phyloP scores from a whole-genome alignment of 2,329 filamentous ascomycete species.

The Penicillium griseofulvum region DNA sequence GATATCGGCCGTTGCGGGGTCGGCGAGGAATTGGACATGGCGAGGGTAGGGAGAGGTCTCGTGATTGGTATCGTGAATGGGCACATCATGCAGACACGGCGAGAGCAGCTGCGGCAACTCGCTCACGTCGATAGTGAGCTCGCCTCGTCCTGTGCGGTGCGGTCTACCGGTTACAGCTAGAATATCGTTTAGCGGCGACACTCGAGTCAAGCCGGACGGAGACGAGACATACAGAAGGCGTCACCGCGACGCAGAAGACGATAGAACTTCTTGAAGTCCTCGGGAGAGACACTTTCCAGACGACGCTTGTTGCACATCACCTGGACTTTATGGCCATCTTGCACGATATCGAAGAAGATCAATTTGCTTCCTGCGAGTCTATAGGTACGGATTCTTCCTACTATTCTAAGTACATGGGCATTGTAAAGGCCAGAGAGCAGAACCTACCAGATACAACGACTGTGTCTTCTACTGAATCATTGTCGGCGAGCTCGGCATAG shows the following conservation, averaged over 20 bases:
- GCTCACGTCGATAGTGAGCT: conserved; percentile 70
- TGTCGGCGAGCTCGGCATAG: conserved; percentile 37
- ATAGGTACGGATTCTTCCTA: conserved; percentile 72
- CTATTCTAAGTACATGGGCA: conserved; percentile 41
- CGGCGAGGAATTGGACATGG: conserved; percentile 83
- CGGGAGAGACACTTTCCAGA: conserved; percentile 36
- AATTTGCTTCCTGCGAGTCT: conserved; percentile 73
- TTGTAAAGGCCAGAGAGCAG: conserved; percentile 17
- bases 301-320: conserved; percentile 66
- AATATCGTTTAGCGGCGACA: conserved; percentile 5
- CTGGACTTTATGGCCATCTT: conserved; percentile 72
- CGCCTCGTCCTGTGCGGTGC: conserved; percentile 67
- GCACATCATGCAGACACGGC: conserved; percentile 76
- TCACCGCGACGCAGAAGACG: conserved; percentile 75
- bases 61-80: conserved; percentile 65
- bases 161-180: conserved; percentile 68
- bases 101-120: conserved; percentile 69
- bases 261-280: conserved; percentile 59
- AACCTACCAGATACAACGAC: conserved; percentile 47
- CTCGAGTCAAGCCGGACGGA: conserved; percentile 8
- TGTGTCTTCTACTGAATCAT: conserved; percentile 41
- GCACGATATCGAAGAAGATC: conserved; percentile 76
- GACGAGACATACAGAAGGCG: conserved; percentile 68
- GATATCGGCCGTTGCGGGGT: conserved; percentile 64
- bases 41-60: conserved; percentile 73